Conservation (phyloP, 257 asterid species). For the Solanum chilense region DNA sequence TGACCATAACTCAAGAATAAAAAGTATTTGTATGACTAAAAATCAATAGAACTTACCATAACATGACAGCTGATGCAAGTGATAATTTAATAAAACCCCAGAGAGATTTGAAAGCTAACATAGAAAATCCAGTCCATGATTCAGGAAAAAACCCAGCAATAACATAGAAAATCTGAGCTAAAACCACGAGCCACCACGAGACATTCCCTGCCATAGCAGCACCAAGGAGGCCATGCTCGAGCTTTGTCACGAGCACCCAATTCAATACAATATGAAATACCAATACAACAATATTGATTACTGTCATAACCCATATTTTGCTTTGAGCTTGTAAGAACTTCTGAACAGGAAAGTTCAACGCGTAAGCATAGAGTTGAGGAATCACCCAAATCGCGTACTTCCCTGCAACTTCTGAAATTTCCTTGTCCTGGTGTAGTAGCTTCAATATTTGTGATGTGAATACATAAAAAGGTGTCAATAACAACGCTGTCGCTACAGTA, state of each 20-base stretch:
- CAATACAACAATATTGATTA: constrained; percentile 31
- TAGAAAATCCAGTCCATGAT: constrained; percentile 77
- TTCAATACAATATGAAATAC: constrained; percentile 50
- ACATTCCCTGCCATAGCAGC: constrained; percentile 78
- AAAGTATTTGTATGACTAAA: neutral
- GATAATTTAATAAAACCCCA: constrained; percentile 58
- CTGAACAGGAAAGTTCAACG: constrained; percentile 66
- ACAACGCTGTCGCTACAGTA: constrained; percentile 31
- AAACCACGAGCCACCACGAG: constrained; percentile 76
- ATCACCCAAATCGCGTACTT: constrained; percentile 54
- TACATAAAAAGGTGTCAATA: constrained; percentile 47
- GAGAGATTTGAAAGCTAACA: constrained; percentile 49
- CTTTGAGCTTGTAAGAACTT: constrained; percentile 85
- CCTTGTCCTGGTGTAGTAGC: constrained; percentile 28
- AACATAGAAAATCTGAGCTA: constrained; percentile 62
- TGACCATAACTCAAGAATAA: neutral
- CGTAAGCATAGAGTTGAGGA: constrained; percentile 74
- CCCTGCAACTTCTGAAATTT: constrained; percentile 50
- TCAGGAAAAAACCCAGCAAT: constrained; percentile 60
- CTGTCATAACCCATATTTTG: constrained; percentile 78
- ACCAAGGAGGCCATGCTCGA: constrained; percentile 51
- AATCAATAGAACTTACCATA: constrained; percentile 41
- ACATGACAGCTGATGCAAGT: constrained; percentile 79
- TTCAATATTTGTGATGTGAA: constrained; percentile 46
- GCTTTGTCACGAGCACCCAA: constrained; percentile 53